Evolutionary conservation across 2,329 filamentous ascomycete species (phyloP), one percentile per base, ranked within the genome.

Genomic region (Colletotrichum scovillei): DNA sequence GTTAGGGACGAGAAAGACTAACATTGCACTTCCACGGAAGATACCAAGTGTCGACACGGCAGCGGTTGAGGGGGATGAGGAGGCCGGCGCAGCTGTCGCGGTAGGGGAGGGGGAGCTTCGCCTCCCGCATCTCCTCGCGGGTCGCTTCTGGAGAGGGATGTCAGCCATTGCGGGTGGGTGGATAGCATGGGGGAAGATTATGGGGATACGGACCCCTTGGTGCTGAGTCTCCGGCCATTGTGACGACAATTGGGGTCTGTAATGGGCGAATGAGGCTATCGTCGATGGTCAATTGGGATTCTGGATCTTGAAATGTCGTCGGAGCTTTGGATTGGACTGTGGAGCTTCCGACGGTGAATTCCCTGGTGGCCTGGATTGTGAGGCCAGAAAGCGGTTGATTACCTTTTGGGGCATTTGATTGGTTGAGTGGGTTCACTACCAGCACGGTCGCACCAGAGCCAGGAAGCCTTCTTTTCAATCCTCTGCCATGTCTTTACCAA

Each of bases 21-120:
- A 98, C 97, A 90, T 94, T 91, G 85, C 97, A 99, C 89, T 97
- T 98, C 97, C 97, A 99, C 22, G 95, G 95, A 79, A 98, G 86
- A 84, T 98, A 99, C 88, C 93, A 98, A 76, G 95, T 93, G 78
- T 97, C 93, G 85, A 91, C 90, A 75, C 97, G 95, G 89, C 97
- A 99, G 81, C 93, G 93, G 88, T 99, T 99, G 78, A 99, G 89
- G 19, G 97, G 97, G 76, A 98, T 98, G 75, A 98, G 88, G 59
- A 99, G 93, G 85, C 97, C 92, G 75, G 95, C 97, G 87, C 97
- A 99, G 86, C 92, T 95, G 86, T 99, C 97, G 82, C 97, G 92
- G 90, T 99, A 99, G 79, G 93, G 89, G 67, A 98, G 85, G 14
- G 97, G 96, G 64, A 98, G 90, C 81, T 91, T 92, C 78, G 95